Evolutionary conservation across 495 filamentous ascomycete species (phyloP).

Genomic region (Aspergillus homomorphus): DNA sequence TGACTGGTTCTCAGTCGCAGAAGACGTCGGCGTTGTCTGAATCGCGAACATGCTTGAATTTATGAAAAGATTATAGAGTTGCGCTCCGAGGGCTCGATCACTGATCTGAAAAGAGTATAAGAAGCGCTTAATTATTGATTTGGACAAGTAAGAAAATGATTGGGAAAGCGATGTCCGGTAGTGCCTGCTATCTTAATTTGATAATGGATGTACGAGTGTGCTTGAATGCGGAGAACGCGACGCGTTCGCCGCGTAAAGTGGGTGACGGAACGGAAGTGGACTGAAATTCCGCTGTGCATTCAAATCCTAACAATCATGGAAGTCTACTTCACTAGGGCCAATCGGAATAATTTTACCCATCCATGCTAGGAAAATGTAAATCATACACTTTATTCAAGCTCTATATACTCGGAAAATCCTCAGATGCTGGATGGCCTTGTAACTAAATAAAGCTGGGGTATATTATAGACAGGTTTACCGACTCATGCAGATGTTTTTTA

Average conservation of each 20-base stretch:
- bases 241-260: constrained; percentile 40
- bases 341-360: neutral
- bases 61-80: too few relatives aligned
- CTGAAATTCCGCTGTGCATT: neutral
- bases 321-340: too few relatives aligned
- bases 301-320: too few relatives aligned
- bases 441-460: constrained; percentile 28
- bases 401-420: neutral
- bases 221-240: constrained; percentile 24
- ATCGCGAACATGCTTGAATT: constrained; percentile 37
- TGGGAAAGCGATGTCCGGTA: neutral
- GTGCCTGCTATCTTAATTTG: neutral
- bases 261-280: neutral
- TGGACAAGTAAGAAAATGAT: neutral
- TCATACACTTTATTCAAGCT: neutral
- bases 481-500: constrained; percentile 4
- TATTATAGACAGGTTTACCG: constrained; percentile 19
- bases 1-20: constrained; percentile 15
- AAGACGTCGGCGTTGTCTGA: constrained; percentile 26
- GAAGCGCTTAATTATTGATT: neutral
- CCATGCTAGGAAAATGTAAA: neutral
- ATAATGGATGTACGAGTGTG: neutral
- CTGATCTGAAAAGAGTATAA: neutral
- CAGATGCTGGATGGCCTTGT: constrained; percentile 2
- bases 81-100: too few relatives aligned